Conservation (phyloP, 148 eudicot species). For the Spergularia marina region DNA sequence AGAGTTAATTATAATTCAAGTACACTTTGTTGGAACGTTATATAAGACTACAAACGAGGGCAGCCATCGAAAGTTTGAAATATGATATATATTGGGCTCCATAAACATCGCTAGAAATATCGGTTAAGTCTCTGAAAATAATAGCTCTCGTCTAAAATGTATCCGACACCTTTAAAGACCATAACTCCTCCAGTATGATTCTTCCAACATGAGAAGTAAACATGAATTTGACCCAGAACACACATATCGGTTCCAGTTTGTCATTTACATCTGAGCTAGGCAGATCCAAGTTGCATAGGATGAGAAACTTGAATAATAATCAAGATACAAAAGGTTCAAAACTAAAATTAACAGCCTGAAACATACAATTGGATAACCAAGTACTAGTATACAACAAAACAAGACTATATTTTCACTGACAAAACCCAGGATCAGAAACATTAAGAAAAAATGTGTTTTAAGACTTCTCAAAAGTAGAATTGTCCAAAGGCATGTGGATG, state of each 20-base stretch:
- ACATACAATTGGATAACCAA: not conserved
- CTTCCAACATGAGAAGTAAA: not conserved
- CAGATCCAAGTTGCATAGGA: not conserved
- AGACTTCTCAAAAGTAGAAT: not conserved
- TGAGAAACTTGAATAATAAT: not conserved
- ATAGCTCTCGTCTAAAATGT: not conserved
- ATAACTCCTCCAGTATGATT: not conserved
- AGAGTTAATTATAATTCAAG: not conserved
- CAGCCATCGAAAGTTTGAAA: not conserved
- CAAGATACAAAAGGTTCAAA: not conserved
- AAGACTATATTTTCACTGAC: not conserved
- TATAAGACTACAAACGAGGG: not conserved
- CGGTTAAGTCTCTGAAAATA: not conserved
- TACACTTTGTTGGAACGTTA: not conserved
- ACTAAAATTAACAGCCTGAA: not conserved
- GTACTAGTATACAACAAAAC: not conserved
- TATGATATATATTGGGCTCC: not conserved
- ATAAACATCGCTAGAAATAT: not conserved
- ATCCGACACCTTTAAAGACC: not conserved
- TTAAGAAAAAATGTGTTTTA: not conserved
- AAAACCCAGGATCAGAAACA: not conserved
- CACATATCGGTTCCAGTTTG: not conserved
- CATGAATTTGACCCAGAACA: not conserved
- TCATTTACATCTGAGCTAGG: not conserved
- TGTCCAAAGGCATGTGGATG: not conserved